These are phyloP conservation scores for Hymenoscyphus linearis DNA, from an alignment of 2,329 filamentous ascomycete species.

Conservation along the genomic window DNA sequence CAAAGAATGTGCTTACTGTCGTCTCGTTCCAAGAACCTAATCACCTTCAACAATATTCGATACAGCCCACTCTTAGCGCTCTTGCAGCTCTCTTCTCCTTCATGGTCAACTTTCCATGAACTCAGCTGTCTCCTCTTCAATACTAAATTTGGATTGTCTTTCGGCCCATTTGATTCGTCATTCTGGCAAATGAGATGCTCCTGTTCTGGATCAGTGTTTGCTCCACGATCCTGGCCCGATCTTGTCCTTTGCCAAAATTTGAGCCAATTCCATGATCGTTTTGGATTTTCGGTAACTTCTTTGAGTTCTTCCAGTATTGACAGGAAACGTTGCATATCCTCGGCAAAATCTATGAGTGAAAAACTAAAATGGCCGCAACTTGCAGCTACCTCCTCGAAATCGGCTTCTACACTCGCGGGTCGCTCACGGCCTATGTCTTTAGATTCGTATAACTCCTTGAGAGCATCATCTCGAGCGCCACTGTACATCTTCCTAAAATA, in stretches of 20 bases:
- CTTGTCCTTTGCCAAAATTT: slow-evolving; percentile 61
- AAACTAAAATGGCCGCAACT: slow-evolving; percentile 96
- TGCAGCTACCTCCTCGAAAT: slow-evolving; percentile 96
- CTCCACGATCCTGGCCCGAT: neutral
- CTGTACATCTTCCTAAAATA: slow-evolving; percentile 61
- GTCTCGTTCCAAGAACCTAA: slow-evolving; percentile 55
- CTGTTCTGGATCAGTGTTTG: slow-evolving; percentile 24
- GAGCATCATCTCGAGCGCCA: slow-evolving; percentile 65
- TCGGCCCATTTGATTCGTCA: slow-evolving; percentile 19
- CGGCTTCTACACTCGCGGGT: slow-evolving; percentile 74
- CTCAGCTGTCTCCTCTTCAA: slow-evolving; percentile 16
- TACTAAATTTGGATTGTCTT: slow-evolving; percentile 22
- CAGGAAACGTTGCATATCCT: slow-evolving; percentile 80
- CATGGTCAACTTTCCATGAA: slow-evolving; percentile 8
- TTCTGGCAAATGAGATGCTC: slow-evolving; percentile 26
- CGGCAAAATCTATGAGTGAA: slow-evolving; percentile 82
- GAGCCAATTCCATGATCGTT: slow-evolving; percentile 77
- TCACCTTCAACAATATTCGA: slow-evolving; percentile 47
- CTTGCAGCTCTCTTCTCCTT: slow-evolving; percentile 8
- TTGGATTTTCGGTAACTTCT: slow-evolving; percentile 56
- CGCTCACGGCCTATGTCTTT: slow-evolving; percentile 66
- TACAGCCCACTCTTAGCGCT: slow-evolving; percentile 15
- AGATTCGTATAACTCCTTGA: slow-evolving; percentile 73
- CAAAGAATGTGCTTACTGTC: slow-evolving; percentile 46
- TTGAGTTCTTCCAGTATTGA: slow-evolving; percentile 83